These are phyloP conservation scores for Fusarium siculi DNA, from an alignment of 2,329 filamentous ascomycete species.

Conservation along the genomic window DNA sequence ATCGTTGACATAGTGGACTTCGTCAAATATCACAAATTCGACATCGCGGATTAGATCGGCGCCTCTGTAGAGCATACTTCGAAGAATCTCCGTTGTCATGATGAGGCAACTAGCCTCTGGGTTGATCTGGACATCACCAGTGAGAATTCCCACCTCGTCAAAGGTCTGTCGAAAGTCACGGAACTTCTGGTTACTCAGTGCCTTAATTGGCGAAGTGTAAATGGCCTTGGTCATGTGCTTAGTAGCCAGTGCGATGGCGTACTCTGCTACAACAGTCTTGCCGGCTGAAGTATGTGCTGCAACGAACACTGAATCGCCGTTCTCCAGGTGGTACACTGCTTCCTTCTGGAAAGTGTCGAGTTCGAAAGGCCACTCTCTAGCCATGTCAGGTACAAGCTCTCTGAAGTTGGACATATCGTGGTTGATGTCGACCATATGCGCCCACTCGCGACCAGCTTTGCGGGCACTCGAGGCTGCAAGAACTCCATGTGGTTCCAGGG, in stretches of 20 bases:
- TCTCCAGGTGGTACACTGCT: constrained; percentile 96
- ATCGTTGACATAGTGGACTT: constrained; percentile 99
- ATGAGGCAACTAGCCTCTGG: constrained; percentile 97
- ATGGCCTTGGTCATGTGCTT: constrained; percentile 99
- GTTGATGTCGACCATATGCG: constrained; percentile 97
- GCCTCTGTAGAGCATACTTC: constrained; percentile 97
- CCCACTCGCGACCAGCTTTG: constrained; percentile 88
- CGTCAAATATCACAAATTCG: constrained; percentile 98
- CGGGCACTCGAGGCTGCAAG: constrained; percentile 77
- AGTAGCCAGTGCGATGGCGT: constrained; percentile 94
- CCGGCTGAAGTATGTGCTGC: constrained; percentile 97
- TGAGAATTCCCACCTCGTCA: constrained; percentile 95
- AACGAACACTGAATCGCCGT: constrained; percentile 96
- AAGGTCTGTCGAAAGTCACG: constrained; percentile 91
- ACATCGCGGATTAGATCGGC: constrained; percentile 97
- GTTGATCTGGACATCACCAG: constrained; percentile 97
- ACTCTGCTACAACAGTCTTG: constrained; percentile 98
- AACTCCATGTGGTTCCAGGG: constrained; percentile 83
- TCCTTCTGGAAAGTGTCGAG: constrained; percentile 99
- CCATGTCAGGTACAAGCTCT: constrained; percentile 96
- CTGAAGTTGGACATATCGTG: constrained; percentile 93
- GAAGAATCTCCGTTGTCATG: constrained; percentile 98
- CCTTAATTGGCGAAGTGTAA: constrained; percentile 98
- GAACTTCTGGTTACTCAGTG: constrained; percentile 98
- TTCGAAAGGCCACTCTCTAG: constrained; percentile 95